These are phyloP conservation scores for Fusarium brachygibbosum DNA, from an alignment of 2,329 filamentous ascomycete genomes.

Conservation along the genomic window DNA sequence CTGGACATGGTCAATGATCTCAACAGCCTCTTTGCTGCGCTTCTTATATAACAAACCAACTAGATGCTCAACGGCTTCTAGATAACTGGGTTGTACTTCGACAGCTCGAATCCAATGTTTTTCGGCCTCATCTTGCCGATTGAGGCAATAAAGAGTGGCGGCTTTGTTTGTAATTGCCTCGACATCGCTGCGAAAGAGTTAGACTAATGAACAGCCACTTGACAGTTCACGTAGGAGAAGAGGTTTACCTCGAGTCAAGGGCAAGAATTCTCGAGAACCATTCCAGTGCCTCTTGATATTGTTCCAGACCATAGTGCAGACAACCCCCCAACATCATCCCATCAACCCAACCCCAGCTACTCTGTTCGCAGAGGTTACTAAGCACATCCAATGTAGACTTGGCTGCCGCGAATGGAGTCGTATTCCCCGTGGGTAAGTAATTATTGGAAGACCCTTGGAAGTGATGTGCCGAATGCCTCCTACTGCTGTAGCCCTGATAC, in stretches of 20 bases:
- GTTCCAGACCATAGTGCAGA: constrained; percentile 88
- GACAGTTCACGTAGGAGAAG: constrained; percentile 49
- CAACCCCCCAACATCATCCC: constrained; percentile 93
- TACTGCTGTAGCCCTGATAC: constrained; percentile 31
- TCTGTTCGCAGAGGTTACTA: constrained; percentile 81
- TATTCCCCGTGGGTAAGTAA: constrained; percentile 32
- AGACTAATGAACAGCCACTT: constrained; percentile 51
- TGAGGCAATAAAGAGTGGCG: constrained; percentile 86
- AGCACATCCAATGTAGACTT: constrained; percentile 78
- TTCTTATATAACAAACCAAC: constrained; percentile 90
- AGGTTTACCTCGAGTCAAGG: constrained; percentile 67
- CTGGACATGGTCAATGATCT: constrained; percentile 89
- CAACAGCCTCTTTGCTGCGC: constrained; percentile 85
- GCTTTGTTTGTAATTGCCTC: constrained; percentile 96
- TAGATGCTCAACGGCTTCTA: constrained; percentile 95
- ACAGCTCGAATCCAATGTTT: constrained; percentile 88
- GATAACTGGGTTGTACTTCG: constrained; percentile 84
- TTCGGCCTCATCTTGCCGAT: constrained; percentile 86
- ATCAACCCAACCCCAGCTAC: constrained; percentile 89
- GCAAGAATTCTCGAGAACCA: constrained; percentile 77
- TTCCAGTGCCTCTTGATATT: constrained; percentile 81
- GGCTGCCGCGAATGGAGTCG: constrained; percentile 67
- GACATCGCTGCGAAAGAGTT: constrained; percentile 74
- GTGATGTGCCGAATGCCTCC: constrained; percentile 20
- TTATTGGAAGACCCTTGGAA: constrained; percentile 31